Conservation (phyloP, 2,329 filamentous ascomycete genomes). For the Colletotrichum navitas region DNA sequence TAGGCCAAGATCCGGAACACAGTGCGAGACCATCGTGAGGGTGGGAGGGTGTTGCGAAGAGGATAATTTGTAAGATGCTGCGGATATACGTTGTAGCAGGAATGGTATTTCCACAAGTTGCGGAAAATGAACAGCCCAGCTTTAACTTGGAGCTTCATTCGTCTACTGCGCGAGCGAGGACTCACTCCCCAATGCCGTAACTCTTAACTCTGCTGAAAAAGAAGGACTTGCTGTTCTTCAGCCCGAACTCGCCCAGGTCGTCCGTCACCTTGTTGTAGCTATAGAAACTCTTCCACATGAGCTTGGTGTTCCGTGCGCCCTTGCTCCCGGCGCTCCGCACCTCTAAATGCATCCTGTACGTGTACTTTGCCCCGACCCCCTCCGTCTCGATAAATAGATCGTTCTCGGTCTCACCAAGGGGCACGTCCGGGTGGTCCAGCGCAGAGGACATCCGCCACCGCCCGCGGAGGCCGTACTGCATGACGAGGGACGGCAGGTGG, state of each 20-base stretch:
- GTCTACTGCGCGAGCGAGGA: conserved; percentile 38
- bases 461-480: conserved; percentile 74
- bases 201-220: conserved; percentile 76
- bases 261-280: conserved; percentile 91
- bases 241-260: conserved; percentile 86
- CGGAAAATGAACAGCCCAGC: background rate
- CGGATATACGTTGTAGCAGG: background rate
- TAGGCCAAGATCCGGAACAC: conserved; percentile 60
- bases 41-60: conserved; percentile 62
- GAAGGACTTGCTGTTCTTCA: conserved; percentile 74
- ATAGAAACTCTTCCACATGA: conserved; percentile 91
- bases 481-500: conserved; percentile 63
- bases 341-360: conserved; percentile 84
- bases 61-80: conserved; percentile 51
- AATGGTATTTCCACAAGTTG: background rate
- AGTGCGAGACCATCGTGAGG: conserved; percentile 62
- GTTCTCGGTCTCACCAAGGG: conserved; percentile 64
- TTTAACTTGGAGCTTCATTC: background rate
- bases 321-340: conserved; percentile 74
- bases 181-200: conserved; percentile 64
- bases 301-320: conserved; percentile 83
- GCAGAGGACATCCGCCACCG: conserved; percentile 58
- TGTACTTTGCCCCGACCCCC: conserved; percentile 82
- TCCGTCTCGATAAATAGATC: conserved; percentile 89
- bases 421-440: conserved; percentile 50